phyloP scores from a whole-genome alignment of 73 alveolate species.

The Tetrahymena thermophila region DNA sequence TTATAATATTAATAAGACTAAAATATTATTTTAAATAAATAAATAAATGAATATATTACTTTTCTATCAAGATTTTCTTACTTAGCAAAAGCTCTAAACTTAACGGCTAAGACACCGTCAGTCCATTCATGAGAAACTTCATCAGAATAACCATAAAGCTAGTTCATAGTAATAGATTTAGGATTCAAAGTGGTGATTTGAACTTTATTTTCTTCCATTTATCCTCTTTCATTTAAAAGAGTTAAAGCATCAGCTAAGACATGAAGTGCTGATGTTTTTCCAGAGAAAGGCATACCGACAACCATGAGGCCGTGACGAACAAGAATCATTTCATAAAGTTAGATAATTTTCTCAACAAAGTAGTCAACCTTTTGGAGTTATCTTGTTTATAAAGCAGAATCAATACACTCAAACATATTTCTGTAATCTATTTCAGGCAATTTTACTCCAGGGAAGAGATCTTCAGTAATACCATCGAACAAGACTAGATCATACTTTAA shows the following conservation, averaged over 20 bases:
- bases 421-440: constrained; percentile 97
- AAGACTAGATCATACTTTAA: constrained; percentile 93
- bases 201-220: constrained; percentile 83
- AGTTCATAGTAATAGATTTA: constrained; percentile 93
- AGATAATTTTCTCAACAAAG: constrained; percentile 91
- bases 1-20: background rate
- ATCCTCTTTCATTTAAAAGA: constrained; percentile 88
- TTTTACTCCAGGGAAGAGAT: constrained; percentile 97
- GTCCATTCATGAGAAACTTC: constrained; percentile 98
- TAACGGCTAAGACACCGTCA: constrained; percentile 96
- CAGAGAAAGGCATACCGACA: constrained; percentile 98
- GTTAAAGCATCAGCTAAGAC: constrained; percentile 92
- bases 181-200: constrained; percentile 91
- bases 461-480: constrained; percentile 93
- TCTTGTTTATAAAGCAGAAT: constrained; percentile 54
- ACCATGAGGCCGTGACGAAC: constrained; percentile 99
- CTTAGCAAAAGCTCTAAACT: constrained; percentile 85
- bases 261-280: constrained; percentile 94
- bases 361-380: constrained; percentile 83
- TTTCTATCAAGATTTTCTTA: constrained; percentile 46
- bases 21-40: background rate
- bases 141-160: constrained; percentile 89
- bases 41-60: background rate
- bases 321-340: constrained; percentile 95
- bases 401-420: constrained; percentile 74